A percentile compares a stretch with the other conserved stretches of the same genome.
These are phyloP conservation scores for Capsella rubella DNA, from an alignment of 441 rosid genomes.

Conservation along the genomic window DNA sequence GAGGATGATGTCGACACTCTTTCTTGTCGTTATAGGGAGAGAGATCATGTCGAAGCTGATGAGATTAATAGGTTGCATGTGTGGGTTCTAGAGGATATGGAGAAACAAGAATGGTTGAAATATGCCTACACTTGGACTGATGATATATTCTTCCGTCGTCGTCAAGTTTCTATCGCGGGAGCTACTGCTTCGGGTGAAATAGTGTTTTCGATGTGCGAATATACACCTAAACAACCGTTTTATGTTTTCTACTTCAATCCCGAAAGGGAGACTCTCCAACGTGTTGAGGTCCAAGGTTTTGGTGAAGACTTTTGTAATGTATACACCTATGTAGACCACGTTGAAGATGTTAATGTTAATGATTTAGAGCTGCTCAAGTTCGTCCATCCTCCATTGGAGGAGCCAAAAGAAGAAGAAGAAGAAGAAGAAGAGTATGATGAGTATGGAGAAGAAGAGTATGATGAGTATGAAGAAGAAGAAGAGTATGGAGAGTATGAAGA, in stretches of 20 bases:
- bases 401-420: background rate
- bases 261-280: background rate
- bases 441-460: background rate
- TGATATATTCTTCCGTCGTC: background rate
- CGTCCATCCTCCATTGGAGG: background rate
- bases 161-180: background rate
- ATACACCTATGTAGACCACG: background rate
- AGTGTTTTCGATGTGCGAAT: background rate
- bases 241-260: constrained; percentile 4
- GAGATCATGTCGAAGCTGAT: background rate
- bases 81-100: background rate
- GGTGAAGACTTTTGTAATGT: background rate
- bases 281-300: constrained; percentile 1
- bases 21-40: too few relatives aligned
- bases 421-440: background rate
- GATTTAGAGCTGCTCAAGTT: background rate
- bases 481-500: background rate
- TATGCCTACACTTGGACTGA: background rate
- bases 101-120: background rate
- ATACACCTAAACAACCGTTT: background rate
- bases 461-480: background rate
- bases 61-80: background rate
- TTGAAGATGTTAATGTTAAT: background rate
- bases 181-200: background rate
- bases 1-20: background rate